Evolutionary conservation across 352 stramenopile species (phyloP).

Genomic region (Globisporangium radiosum): DNA sequence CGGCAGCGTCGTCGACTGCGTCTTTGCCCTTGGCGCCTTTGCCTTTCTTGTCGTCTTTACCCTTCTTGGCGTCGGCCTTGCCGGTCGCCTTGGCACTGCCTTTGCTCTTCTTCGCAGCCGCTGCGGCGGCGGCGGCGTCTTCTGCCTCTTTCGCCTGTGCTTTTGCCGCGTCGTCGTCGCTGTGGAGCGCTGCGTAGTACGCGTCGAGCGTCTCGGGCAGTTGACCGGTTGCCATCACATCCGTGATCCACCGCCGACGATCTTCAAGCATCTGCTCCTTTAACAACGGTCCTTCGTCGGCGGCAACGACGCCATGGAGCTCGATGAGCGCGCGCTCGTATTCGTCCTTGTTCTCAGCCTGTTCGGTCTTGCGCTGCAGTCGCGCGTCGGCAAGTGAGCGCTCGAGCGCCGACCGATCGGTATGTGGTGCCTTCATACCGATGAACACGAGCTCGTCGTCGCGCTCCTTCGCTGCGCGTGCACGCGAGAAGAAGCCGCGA

Average conservation of each 20-base stretch:
- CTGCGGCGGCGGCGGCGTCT: conserved; percentile 6
- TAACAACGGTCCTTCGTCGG: conserved; percentile 92
- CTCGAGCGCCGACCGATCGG: conserved; percentile 57
- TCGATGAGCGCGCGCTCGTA: conserved; percentile 87
- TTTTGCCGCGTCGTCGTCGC: conserved; percentile 27
- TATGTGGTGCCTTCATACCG: conserved; percentile 83
- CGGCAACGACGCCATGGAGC: conserved; percentile 69
- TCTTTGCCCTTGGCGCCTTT: conserved; percentile 24
- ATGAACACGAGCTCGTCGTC: conserved; percentile 90
- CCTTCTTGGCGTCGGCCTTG: conserved; percentile 48
- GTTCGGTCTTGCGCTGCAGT: conserved; percentile 85
- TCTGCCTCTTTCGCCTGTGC: conserved; percentile 59
- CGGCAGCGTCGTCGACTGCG: conserved; percentile 26
- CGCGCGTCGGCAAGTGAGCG: conserved; percentile 69
- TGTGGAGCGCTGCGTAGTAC: conserved; percentile 75
- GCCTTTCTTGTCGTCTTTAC: conserved; percentile 57
- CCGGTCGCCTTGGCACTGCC: conserved; percentile 35
- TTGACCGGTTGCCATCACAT: conserved; percentile 79
- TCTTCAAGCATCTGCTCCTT: conserved; percentile 89
- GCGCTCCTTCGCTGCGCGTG: conserved; percentile 51
- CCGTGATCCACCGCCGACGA: conserved; percentile 89
- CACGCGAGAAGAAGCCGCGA: conserved; percentile 73
- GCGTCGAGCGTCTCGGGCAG: conserved; percentile 87
- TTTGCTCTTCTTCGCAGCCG: conserved; percentile 32
- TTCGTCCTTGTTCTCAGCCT: conserved; percentile 88